phyloP scores from a whole-genome alignment of 192 early-diverging fungal species.

The Coemansia sp. region DNA sequence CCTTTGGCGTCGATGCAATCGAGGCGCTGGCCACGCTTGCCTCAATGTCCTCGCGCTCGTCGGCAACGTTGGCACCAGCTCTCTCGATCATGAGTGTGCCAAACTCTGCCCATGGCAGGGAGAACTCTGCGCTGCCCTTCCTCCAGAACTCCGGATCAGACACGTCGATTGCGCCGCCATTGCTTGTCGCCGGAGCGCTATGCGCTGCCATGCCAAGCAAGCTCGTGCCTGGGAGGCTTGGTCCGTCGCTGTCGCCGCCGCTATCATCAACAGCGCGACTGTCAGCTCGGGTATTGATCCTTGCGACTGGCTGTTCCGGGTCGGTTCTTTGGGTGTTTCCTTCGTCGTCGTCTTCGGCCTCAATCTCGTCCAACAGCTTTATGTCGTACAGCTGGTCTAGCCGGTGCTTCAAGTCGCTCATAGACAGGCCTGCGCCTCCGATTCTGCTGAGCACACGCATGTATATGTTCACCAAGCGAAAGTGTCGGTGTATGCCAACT shows the following conservation, averaged over 20 bases:
- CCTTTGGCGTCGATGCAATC: constrained; percentile 2
- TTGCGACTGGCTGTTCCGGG: neutral
- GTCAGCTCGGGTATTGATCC: neutral
- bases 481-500: constrained; percentile 50
- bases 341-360: constrained; percentile 33
- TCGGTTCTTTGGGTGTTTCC: neutral
- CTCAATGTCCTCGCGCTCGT: constrained; percentile 25
- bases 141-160: constrained; percentile 54
- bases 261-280: neutral
- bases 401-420: constrained; percentile 28
- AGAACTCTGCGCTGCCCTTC: constrained; percentile 32
- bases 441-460: constrained; percentile 35
- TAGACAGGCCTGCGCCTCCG: constrained; percentile 21
- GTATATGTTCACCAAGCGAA: constrained; percentile 54
- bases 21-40: constrained; percentile 8
- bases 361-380: constrained; percentile 43
- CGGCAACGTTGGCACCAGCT: constrained; percentile 30
- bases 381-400: constrained; percentile 38
- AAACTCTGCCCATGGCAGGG: constrained; percentile 51
- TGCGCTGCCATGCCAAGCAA: neutral
- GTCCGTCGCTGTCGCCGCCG: neutral
- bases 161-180: constrained; percentile 21
- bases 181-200: neutral
- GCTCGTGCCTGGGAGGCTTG: neutral
- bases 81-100: constrained; percentile 51